Evolutionary conservation across 108 stramenopile genomes (phyloP).

Genomic region (Cyclotella atomus): DNA sequence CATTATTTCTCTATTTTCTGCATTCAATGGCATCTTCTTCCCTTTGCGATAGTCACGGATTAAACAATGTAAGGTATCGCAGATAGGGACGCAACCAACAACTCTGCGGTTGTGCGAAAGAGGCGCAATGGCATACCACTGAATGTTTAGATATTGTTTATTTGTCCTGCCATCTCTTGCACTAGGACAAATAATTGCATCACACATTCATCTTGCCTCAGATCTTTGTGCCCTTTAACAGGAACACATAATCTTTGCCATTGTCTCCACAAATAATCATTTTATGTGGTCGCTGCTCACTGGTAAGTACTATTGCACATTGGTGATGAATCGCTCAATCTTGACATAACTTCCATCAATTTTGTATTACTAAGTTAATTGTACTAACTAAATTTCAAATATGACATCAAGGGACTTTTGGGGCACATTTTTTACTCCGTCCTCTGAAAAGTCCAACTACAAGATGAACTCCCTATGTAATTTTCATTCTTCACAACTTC

Average conservation of each 20-base stretch:
- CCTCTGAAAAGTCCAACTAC: no score
- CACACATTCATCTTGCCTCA: conserved; percentile 99
- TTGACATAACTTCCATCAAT: conserved; percentile 92
- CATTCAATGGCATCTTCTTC: conserved; percentile 90
- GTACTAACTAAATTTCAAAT: no score
- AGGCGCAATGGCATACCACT: conserved; percentile 95
- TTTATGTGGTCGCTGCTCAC: conserved; percentile 98
- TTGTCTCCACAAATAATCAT: conserved; percentile 94
- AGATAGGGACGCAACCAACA: conserved; percentile 98
- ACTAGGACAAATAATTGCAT: conserved; percentile 99
- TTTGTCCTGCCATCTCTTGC: conserved; percentile 91
- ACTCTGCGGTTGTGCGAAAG: conserved; percentile 97
- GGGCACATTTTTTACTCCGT: no score
- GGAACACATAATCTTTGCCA: conserved; percentile 96
- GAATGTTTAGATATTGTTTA: conserved; percentile 93
- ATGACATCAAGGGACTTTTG: no score
- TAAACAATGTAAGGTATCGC: conserved; percentile 97
- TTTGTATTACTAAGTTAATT: no score
- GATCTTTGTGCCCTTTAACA: conserved; percentile 99
- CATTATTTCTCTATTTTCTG: conserved; percentile 95
- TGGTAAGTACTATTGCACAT: conserved; percentile 94
- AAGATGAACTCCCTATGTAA: no score
- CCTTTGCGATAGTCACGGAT: conserved; percentile 92
- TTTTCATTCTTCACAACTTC: neutral
- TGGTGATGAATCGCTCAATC: conserved; percentile 84